Percentiles rank a stretch among this genome's conserved stretches.
Evolutionary conservation across 192 early-diverging fungal species (phyloP).

Genomic region (Coemansia sp.): DNA sequence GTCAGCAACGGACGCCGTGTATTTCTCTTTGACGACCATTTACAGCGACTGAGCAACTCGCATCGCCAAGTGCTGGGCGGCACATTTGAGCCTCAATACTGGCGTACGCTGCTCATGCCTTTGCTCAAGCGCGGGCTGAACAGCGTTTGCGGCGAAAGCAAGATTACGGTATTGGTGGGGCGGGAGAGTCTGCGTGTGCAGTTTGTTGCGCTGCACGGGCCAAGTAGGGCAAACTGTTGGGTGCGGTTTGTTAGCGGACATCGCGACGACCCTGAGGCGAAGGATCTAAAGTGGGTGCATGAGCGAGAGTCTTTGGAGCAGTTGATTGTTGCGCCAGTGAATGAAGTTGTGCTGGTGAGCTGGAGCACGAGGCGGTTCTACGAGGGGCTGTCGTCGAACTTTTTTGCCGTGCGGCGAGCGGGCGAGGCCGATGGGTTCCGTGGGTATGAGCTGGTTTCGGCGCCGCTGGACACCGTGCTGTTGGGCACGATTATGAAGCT

Average conservation of each 20-base stretch:
- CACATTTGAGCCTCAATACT: conserved; percentile 12
- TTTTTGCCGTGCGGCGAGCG: conserved; percentile 29
- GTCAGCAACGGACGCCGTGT: conserved; percentile 25
- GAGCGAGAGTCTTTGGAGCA: conserved; percentile 37
- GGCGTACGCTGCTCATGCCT: conserved; percentile 31
- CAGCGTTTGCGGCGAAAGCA: conserved; percentile 13
- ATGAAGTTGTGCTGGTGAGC: conserved; percentile 40
- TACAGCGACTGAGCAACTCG: conserved; percentile 43
- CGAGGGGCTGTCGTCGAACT: conserved; percentile 52
- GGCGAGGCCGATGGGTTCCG: conserved; percentile 10
- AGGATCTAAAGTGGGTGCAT: conserved; percentile 51
- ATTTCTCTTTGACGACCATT: conserved; percentile 44
- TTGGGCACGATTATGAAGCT: conserved; percentile 51
- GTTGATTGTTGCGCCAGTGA: conserved; percentile 26
- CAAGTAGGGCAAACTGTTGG: conserved; percentile 11
- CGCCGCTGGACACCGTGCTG: conserved; percentile 38
- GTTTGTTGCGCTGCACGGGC: conserved; percentile 15
- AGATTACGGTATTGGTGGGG: conserved; percentile 47
- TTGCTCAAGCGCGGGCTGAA: conserved; percentile 29
- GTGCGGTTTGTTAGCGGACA: conserved; percentile 26
- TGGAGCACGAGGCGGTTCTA: conserved; percentile 18
- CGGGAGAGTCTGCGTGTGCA: conserved; percentile 18
- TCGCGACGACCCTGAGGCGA: conserved; percentile 40
- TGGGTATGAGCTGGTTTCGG: conserved; percentile 33
- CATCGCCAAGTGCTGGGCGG: conserved; percentile 17